Conservation (phyloP, 2,329 filamentous ascomycete genomes). For the Elsinoe fawcettii region DNA sequence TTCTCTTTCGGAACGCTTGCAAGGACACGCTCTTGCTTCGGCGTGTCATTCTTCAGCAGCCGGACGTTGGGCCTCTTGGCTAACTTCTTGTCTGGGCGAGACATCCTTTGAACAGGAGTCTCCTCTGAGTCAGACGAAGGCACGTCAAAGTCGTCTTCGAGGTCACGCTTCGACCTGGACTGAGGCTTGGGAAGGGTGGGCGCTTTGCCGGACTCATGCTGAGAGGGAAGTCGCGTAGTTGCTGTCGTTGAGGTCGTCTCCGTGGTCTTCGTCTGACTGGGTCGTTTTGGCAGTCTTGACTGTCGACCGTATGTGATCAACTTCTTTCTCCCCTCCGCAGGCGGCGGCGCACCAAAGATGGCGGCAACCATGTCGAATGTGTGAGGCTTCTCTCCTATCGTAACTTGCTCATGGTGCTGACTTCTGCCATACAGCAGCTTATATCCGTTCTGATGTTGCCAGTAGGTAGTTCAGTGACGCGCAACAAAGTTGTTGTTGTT, state of each 20-base stretch:
- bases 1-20: background rate
- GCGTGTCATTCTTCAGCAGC: background rate
- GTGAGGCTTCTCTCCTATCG: background rate
- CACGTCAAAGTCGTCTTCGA: conserved; percentile 36
- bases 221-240: conserved; percentile 3
- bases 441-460: too few relatives aligned
- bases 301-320: conserved; percentile 33
- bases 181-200: background rate
- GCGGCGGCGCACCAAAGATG: conserved; percentile 27
- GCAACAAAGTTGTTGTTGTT: too few relatives aligned
- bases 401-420: too few relatives aligned
- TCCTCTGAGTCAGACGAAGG: conserved; percentile 32
- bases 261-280: background rate
- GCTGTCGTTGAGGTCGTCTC: background rate
- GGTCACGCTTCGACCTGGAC: background rate
- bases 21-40: background rate
- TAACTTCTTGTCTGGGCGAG: background rate
- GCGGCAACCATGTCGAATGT: conserved; percentile 2
- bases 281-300: conserved; percentile 21
- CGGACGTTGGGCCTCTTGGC: background rate
- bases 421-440: too few relatives aligned
- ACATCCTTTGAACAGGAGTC: background rate
- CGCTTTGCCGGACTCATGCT: background rate
- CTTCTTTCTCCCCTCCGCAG: conserved; percentile 26
- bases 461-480: too few relatives aligned